Percentiles rank a stretch among this genome's conserved stretches.
These are phyloP conservation scores for Eucalyptus sp. DNA, from an alignment of 345 rosid genomes.

Conservation along the genomic window DNA sequence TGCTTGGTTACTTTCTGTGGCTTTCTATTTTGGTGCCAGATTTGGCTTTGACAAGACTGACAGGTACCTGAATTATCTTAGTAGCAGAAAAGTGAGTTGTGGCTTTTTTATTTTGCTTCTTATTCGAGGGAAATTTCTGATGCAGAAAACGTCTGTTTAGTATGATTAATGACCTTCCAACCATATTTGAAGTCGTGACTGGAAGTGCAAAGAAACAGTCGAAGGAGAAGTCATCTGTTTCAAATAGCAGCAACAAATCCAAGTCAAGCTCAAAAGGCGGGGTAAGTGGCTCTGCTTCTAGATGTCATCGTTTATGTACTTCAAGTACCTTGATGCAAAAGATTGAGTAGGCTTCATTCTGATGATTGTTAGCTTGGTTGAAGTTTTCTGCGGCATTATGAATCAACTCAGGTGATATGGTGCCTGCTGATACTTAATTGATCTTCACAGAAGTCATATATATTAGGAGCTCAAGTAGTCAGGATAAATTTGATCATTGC, in stretches of 20 bases:
- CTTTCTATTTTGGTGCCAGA: slow-evolving; percentile 75
- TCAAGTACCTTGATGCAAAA: not conserved
- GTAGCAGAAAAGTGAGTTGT: not conserved
- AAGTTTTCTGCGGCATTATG: not conserved
- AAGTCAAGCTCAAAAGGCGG: slow-evolving; percentile 44
- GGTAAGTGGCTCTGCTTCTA: slow-evolving; percentile 9
- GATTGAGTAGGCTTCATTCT: not conserved
- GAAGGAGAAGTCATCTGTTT: slow-evolving; percentile 45
- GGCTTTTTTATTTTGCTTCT: not conserved
- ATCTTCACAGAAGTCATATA: not conserved
- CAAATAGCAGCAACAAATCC: slow-evolving; percentile 47
- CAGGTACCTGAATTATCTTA: slow-evolving; percentile 25
- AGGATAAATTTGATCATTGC: not conserved
- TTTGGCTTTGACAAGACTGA: slow-evolving; percentile 58
- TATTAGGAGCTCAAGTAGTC: not conserved
- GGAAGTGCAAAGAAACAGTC: slow-evolving; percentile 42
- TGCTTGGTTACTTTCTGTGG: slow-evolving; percentile 66
- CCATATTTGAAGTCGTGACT: slow-evolving; percentile 62
- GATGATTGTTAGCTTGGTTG: not conserved
- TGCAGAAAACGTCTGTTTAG: slow-evolving; percentile 61
- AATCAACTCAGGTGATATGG: not conserved
- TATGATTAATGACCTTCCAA: slow-evolving; percentile 65
- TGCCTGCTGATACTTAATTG: not conserved
- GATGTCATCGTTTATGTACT: not conserved
- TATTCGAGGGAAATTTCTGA: not conserved